Base-by-base conservation (phyloP, 2,329 filamentous ascomycete species). In the Exophiala viscosa region DNA sequence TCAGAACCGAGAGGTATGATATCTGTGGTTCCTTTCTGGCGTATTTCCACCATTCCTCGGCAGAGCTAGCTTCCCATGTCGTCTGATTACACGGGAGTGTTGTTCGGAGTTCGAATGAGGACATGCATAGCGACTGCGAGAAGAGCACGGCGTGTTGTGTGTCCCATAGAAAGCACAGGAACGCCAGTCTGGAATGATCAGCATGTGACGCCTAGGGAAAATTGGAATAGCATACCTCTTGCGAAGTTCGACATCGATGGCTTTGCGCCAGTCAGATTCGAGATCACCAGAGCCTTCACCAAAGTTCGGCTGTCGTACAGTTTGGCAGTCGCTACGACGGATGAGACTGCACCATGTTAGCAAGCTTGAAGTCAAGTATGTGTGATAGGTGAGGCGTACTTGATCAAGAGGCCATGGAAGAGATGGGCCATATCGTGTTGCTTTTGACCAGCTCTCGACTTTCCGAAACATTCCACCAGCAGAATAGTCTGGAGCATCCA, bases 111-210 rank as follows among this genome's bases (percentile, higher is more conserved):
- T 85, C 82, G 45, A 84, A 84, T 0, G 81, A 79, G 1, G 80
- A 84, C 81, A 85, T 85, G 66, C 82, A 85, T 0, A 85, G 72
- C 3, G 79, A 83, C 61, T 85, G 82, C n/a, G 80, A 84, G 64
- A 85, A 85, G 0, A 85, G 70, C 0, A 84, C 80, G 0, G 82
- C 81, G 54, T 85, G 81, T 49, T 85, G 81, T 0, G 80, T 83
- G 58, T 85, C 82, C 82, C 82, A 85, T 71, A 85, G 79, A 63
- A 85, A 86, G 61, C 81, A 85, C 4, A 83, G 69, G 35, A 84
- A 73, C 0, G 81, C 79, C 0, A 82, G 67, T 69, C 56, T 58
- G 18, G 5, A n/a, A 31, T 31, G 28, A 8, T 38, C 33, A 35
- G 35, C 45, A 18, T 18, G 13, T 36, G 5, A 18, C 15, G 32